These are phyloP conservation scores for Apiotrichum gamsii DNA, from an alignment of 1,284 basidiomycete species.

Conservation along the genomic window DNA sequence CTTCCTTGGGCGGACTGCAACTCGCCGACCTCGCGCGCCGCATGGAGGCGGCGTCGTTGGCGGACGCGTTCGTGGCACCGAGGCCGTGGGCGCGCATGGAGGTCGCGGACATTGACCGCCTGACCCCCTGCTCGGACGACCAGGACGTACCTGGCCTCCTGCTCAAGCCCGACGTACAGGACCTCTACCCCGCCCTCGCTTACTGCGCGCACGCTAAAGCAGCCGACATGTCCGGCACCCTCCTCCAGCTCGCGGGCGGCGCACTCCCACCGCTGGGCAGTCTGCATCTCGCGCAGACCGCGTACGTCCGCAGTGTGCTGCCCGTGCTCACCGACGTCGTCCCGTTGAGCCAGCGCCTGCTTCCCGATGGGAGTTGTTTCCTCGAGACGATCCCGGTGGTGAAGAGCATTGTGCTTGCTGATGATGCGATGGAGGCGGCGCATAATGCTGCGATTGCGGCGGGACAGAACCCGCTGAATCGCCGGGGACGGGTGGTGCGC, in stretches of 20 bases:
- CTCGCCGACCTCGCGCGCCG: neutral
- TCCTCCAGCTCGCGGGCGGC: slow-evolving; percentile 8
- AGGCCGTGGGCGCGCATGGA: slow-evolving; percentile 46
- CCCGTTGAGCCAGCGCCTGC: slow-evolving; percentile 42
- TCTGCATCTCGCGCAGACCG: slow-evolving; percentile 19
- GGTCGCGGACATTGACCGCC: slow-evolving; percentile 52
- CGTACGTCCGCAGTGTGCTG: slow-evolving; percentile 37
- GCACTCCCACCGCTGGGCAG: slow-evolving; percentile 4
- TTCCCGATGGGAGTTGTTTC: slow-evolving; percentile 52
- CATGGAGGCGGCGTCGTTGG: slow-evolving; percentile 44
- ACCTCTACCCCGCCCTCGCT: slow-evolving; percentile 19
- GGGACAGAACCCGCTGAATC: slow-evolving; percentile 33
- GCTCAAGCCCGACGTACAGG: slow-evolving; percentile 41
- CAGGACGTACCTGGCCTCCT: slow-evolving; percentile 54
- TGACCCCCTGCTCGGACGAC: slow-evolving; percentile 53
- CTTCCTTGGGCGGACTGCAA: neutral
- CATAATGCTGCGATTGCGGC: slow-evolving; percentile 27
- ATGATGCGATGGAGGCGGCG: slow-evolving; percentile 52
- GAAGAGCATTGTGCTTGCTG: slow-evolving; percentile 59
- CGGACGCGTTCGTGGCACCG: slow-evolving; percentile 54
- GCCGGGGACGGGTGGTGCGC: slow-evolving; percentile 38
- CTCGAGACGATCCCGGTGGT: slow-evolving; percentile 69
- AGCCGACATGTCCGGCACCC: slow-evolving; percentile 33
- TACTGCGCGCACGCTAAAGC: slow-evolving; percentile 15
- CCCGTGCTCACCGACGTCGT: slow-evolving; percentile 50